Evolutionary conservation across 352 stramenopile genomes (phyloP).

Genomic region (Blastocystis sp.): DNA sequence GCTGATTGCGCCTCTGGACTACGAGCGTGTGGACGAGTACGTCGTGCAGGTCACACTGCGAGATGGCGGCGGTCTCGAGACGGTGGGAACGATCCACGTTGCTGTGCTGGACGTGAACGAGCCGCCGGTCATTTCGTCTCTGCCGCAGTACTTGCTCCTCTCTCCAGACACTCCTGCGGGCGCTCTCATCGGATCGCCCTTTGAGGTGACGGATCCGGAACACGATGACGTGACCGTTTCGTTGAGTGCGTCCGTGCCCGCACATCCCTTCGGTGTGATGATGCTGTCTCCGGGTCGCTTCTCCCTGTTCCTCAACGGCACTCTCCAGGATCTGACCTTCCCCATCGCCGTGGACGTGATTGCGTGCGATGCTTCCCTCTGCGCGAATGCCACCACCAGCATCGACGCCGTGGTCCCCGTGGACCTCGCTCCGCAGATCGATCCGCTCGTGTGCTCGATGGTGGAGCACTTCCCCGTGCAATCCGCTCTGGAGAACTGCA

Average conservation of each 20-base stretch:
- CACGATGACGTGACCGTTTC: conserved; percentile 1
- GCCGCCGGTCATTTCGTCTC: background rate
- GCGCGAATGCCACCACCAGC: background rate
- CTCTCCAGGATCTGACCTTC: background rate
- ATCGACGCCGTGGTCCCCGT: background rate
- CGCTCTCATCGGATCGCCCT: background rate
- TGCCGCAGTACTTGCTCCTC: background rate
- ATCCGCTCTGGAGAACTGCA: conserved; percentile 1
- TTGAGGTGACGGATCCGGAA: background rate
- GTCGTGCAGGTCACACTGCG: background rate
- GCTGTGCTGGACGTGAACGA: conserved; percentile 50
- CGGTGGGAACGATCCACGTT: background rate
- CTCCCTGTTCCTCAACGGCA: background rate
- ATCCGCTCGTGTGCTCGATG: background rate
- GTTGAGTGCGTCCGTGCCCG: background rate
- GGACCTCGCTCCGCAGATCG: background rate
- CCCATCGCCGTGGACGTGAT: background rate
- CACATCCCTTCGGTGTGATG: background rate
- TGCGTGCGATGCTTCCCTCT: background rate
- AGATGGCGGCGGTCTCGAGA: conserved; percentile 3
- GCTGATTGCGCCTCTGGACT: background rate
- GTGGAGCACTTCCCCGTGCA: background rate
- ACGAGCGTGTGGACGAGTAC: background rate
- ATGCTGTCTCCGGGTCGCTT: background rate
- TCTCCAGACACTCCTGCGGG: background rate